phyloP scores from a whole-genome alignment of 139 green algal species.

The Chlamydomonas sphaeroides region DNA sequence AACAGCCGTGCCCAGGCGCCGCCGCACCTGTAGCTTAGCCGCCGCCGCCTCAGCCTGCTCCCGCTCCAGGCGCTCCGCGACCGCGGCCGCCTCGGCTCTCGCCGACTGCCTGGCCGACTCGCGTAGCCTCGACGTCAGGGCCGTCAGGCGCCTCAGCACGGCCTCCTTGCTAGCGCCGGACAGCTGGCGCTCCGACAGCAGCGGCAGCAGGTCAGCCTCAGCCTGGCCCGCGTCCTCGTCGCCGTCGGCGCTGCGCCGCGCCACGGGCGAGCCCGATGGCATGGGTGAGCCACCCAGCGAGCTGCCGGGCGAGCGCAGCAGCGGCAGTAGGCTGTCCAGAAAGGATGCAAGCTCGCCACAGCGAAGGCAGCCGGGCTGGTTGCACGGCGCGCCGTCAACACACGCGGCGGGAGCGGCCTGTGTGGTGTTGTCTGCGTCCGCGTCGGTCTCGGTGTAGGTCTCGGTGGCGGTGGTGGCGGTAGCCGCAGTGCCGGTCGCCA shows the following conservation, averaged over 20 bases:
- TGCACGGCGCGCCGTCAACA: background rate
- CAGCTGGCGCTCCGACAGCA: background rate
- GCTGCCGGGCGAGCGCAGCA: background rate
- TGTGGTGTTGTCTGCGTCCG: no score
- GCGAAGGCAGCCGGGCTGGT: background rate
- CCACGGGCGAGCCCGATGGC: no score
- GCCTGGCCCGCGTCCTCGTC: no score
- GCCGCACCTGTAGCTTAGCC: background rate
- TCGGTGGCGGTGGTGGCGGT: no score
- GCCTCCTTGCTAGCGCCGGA: background rate
- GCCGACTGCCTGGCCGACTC: background rate
- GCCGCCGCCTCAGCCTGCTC: slow-evolving; percentile 20
- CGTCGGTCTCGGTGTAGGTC: no score
- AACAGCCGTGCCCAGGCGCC: background rate
- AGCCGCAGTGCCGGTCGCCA: no score
- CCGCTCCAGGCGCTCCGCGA: background rate
- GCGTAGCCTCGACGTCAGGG: background rate
- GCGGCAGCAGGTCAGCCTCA: slow-evolving; percentile 2
- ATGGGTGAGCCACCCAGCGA: no score
- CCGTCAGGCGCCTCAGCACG: background rate
- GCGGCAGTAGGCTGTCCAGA: background rate
- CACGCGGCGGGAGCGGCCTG: no score
- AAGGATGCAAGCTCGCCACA: slow-evolving; percentile 10
- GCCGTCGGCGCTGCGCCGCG: no score
- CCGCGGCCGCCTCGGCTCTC: background rate